A percentile compares a stretch with the other conserved stretches of the same genome.
Evolutionary conservation across 140 eudicot genomes (phyloP).

Genomic region (Anethum foeniculum): DNA sequence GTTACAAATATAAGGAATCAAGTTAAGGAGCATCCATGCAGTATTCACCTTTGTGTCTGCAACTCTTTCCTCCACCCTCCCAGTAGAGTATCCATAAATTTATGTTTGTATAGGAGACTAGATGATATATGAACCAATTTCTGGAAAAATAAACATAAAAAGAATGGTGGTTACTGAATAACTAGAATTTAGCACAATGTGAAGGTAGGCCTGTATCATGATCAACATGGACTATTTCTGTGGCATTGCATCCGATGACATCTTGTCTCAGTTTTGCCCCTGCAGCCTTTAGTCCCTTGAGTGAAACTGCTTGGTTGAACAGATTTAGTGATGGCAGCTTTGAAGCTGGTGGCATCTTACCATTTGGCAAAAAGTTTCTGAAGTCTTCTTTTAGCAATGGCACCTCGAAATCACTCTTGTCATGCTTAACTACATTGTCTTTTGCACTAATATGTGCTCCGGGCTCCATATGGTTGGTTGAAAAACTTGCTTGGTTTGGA

Average conservation of each 20-base stretch:
- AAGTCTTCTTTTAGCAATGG: constrained; percentile 77
- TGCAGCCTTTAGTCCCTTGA: constrained; percentile 89
- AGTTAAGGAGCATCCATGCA: neutral
- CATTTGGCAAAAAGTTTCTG: constrained; percentile 52
- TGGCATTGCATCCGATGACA: constrained; percentile 59
- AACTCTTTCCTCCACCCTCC: neutral
- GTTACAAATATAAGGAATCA: neutral
- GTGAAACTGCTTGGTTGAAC: constrained; percentile 73
- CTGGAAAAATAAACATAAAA: neutral
- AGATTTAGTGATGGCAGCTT: constrained; percentile 75
- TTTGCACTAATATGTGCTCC: constrained; percentile 94
- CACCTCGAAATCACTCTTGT: constrained; percentile 87
- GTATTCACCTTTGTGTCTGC: neutral
- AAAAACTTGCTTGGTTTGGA: constrained; percentile 85
- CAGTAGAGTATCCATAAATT: neutral
- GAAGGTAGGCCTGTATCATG: constrained; percentile 81
- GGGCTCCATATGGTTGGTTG: constrained; percentile 95
- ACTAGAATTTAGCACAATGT: constrained; percentile 66
- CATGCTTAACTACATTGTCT: constrained; percentile 69
- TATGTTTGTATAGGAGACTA: neutral
- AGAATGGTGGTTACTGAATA: neutral
- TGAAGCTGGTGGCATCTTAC: constrained; percentile 82
- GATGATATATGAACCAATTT: constrained; percentile 5
- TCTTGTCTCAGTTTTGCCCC: constrained; percentile 85
- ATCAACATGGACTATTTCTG: constrained; percentile 53